Evolutionary conservation across 305 asterid species (phyloP).

Genomic region (Rubia tinctorum): DNA sequence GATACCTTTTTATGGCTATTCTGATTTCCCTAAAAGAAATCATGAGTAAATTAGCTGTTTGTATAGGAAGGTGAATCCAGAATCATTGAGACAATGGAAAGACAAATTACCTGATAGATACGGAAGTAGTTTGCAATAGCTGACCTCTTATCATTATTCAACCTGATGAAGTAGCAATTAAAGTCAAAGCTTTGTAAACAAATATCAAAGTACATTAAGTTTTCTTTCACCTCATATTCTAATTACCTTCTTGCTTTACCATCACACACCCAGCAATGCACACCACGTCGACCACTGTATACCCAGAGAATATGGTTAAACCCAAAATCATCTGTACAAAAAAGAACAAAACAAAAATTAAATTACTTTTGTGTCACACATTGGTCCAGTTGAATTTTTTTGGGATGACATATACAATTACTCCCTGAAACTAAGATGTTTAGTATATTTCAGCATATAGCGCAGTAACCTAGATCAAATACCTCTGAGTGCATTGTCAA

Average conservation of each 20-base stretch:
- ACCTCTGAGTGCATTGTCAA: conserved; percentile 96
- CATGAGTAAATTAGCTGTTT: neutral
- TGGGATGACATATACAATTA: neutral
- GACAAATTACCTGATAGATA: conserved; percentile 64
- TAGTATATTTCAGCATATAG: too few species aligned
- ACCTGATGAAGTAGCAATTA: conserved; percentile 36
- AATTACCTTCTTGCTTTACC: conserved; percentile 88
- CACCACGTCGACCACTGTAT: conserved; percentile 98
- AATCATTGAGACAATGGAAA: conserved; percentile 8
- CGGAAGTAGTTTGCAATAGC: conserved; percentile 84
- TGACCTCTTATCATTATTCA: conserved; percentile 82
- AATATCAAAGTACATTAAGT: conserved; percentile 5
- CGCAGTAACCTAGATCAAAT: conserved; percentile 4
- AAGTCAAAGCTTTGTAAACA: conserved; percentile 12
- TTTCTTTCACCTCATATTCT: conserved; percentile 13
- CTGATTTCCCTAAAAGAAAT: conserved; percentile 63
- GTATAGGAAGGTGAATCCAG: neutral
- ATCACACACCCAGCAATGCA: conserved; percentile 99
- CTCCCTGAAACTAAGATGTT: neutral
- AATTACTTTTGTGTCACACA: neutral
- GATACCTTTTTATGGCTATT: conserved; percentile 65
- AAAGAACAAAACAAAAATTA: conserved; percentile 10
- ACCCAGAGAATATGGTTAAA: conserved; percentile 94
- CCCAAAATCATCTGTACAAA: conserved; percentile 80
- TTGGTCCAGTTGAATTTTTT: neutral